Percentiles rank a stretch among this genome's conserved stretches.
phyloP scores from a whole-genome alignment of 129 eudicot genomes.

The Sambucus nigra region DNA sequence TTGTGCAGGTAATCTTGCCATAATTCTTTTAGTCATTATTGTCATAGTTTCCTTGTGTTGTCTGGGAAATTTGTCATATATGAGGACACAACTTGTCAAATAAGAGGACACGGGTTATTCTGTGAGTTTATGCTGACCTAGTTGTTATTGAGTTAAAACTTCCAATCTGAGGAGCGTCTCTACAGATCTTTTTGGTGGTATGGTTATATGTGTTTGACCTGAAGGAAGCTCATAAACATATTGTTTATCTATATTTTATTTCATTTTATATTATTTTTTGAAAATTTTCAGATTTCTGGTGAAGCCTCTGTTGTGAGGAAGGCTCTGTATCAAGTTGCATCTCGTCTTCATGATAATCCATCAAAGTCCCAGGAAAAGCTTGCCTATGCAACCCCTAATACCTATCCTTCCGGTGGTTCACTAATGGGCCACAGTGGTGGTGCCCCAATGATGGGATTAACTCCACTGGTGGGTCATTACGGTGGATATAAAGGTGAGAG shows the following conservation, averaged over 20 bases:
- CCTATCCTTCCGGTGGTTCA: conserved; percentile 52
- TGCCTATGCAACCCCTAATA: conserved; percentile 42
- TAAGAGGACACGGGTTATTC: too few relatives aligned
- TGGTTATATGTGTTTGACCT: neutral
- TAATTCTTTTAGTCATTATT: neutral
- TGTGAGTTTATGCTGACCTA: too few relatives aligned
- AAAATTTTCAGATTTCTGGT: conserved; percentile 58
- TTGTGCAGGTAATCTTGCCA: conserved; percentile 61
- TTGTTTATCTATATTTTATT: neutral
- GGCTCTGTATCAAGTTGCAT: conserved; percentile 70
- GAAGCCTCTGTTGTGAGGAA: conserved; percentile 74
- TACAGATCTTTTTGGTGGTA: too few relatives aligned
- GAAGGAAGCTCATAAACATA: neutral
- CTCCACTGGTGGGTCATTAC: conserved; percentile 58
- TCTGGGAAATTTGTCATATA: neutral
- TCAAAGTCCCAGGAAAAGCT: conserved; percentile 83
- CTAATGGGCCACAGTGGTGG: conserved; percentile 52
- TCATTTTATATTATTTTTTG: neutral
- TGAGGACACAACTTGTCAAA: too few relatives aligned
- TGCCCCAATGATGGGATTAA: conserved; percentile 65
- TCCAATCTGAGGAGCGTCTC: too few relatives aligned
- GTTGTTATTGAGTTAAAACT: too few relatives aligned
- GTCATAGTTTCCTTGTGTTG: neutral
- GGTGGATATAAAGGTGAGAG: conserved; percentile 89
- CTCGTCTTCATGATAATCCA: conserved; percentile 89